Evolutionary conservation across 2,329 filamentous ascomycete species (phyloP).

Genomic region (Aspergillus neoniger): DNA sequence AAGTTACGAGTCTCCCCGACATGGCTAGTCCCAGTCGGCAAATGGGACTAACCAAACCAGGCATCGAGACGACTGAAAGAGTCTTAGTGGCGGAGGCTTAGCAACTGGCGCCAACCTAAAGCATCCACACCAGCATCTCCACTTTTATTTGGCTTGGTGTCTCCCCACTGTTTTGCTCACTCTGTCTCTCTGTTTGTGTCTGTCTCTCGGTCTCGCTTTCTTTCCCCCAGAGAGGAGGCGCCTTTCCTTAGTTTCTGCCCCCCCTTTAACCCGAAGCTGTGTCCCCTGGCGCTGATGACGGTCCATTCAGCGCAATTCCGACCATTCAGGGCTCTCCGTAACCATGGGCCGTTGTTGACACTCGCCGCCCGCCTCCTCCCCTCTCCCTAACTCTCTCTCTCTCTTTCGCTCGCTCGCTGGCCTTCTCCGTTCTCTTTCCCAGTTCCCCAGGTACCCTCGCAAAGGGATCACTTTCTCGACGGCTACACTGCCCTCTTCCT

Average conservation of each 20-base stretch:
- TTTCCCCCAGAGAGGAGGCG: background rate
- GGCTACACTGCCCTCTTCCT: background rate
- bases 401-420: slow-evolving; percentile 17
- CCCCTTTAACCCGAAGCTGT: slow-evolving; percentile 6
- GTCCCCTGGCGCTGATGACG: slow-evolving; percentile 11
- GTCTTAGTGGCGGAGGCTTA: slow-evolving; percentile 22
- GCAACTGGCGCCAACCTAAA: slow-evolving; percentile 19
- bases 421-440: background rate
- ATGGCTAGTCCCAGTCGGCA: background rate
- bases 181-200: no score
- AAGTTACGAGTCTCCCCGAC: background rate
- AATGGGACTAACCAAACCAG: background rate
- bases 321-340: slow-evolving; percentile 5
- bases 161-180: background rate
- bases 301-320: background rate
- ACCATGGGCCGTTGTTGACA: slow-evolving; percentile 22
- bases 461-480: background rate
- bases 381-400: slow-evolving; percentile 6
- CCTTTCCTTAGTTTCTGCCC: background rate
- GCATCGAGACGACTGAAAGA: background rate
- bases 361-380: slow-evolving; percentile 13
- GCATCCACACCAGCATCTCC: slow-evolving; percentile 2
- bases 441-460: slow-evolving; percentile 9
- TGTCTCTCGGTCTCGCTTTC: no score
- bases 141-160: background rate